phyloP scores from a whole-genome alignment of 2,329 filamentous ascomycete genomes.

The Colletotrichum incanum region DNA sequence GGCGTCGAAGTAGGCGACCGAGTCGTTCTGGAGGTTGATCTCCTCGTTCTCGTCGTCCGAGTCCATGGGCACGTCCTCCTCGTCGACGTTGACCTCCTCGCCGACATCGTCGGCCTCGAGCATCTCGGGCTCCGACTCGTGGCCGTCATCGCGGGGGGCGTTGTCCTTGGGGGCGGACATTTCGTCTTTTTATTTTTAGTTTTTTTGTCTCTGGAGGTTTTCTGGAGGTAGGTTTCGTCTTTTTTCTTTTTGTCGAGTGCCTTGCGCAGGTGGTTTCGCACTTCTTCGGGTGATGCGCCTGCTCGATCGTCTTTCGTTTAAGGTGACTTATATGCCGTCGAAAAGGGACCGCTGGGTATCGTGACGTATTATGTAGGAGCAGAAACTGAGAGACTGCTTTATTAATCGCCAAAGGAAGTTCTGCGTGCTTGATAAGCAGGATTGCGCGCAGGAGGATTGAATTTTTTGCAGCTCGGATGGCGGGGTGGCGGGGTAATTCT shows the following conservation, averaged over 20 bases:
- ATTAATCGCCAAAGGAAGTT: constrained; percentile 38
- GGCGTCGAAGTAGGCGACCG: constrained; percentile 89
- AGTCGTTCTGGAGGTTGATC: constrained; percentile 91
- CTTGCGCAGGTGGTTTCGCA: not conserved
- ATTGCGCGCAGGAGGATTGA: constrained; percentile 4
- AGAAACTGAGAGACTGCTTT: constrained; percentile 12
- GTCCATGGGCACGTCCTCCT: constrained; percentile 85
- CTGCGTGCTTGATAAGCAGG: constrained; percentile 43
- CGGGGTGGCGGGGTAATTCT: constrained; percentile 41
- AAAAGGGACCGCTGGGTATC: constrained; percentile 14
- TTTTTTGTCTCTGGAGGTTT: not conserved
- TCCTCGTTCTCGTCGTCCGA: constrained; percentile 80
- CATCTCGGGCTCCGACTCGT: constrained; percentile 71
- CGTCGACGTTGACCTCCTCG: constrained; percentile 76
- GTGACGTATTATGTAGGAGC: constrained; percentile 14
- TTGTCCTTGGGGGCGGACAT: constrained; percentile 40
- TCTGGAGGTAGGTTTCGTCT: not conserved
- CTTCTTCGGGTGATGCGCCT: constrained; percentile 15
- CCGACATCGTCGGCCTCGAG: constrained; percentile 83
- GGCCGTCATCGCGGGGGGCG: constrained; percentile 31
- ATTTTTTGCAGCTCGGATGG: constrained; percentile 40
- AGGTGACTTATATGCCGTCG: not conserved
- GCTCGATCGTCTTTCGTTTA: not conserved
- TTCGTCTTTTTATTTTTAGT: not conserved
- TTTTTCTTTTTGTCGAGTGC: not conserved